These are phyloP conservation scores for Pseudozyma pruni DNA, from an alignment of 1,284 basidiomycete genomes.

Conservation along the genomic window DNA sequence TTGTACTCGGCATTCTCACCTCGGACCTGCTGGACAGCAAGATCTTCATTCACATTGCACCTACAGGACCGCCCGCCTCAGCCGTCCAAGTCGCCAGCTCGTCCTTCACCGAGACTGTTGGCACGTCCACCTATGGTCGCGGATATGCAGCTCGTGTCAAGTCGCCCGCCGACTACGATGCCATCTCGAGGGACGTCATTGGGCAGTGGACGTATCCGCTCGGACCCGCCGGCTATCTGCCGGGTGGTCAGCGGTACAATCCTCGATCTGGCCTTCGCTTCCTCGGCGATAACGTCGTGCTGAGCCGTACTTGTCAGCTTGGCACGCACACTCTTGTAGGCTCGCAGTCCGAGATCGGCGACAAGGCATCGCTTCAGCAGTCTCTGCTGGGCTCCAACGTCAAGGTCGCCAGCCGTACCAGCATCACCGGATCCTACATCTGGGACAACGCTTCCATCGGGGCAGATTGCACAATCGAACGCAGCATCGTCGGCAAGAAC, in stretches of 20 bases:
- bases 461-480: constrained; percentile 77
- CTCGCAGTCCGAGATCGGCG: constrained; percentile 64
- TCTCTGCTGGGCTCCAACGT: constrained; percentile 83
- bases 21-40: constrained; percentile 95
- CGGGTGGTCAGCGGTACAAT: constrained; percentile 72
- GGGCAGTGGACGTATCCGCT: constrained; percentile 93
- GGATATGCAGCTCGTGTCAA: constrained; percentile 62
- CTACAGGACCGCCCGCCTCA: constrained; percentile 40
- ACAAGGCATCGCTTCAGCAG: constrained; percentile 75
- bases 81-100: constrained; percentile 35
- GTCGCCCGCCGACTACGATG: constrained; percentile 61
- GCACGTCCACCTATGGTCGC: constrained; percentile 83
- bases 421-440: constrained; percentile 54
- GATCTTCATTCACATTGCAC: constrained; percentile 87
- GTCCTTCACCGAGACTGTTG: constrained; percentile 76
- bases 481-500: constrained; percentile 75
- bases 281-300: constrained; percentile 48
- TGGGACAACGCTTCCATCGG: constrained; percentile 70
- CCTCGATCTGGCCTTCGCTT: constrained; percentile 43
- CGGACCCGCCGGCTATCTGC: constrained; percentile 91
- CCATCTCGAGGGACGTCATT: constrained; percentile 80
- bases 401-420: constrained; percentile 72
- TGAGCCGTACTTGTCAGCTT: constrained; percentile 47
- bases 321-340: constrained; percentile 53
- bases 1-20: constrained; percentile 94